Evolutionary conservation across 2,329 filamentous ascomycete genomes (phyloP).

Genomic region (Sporothrix protearum): DNA sequence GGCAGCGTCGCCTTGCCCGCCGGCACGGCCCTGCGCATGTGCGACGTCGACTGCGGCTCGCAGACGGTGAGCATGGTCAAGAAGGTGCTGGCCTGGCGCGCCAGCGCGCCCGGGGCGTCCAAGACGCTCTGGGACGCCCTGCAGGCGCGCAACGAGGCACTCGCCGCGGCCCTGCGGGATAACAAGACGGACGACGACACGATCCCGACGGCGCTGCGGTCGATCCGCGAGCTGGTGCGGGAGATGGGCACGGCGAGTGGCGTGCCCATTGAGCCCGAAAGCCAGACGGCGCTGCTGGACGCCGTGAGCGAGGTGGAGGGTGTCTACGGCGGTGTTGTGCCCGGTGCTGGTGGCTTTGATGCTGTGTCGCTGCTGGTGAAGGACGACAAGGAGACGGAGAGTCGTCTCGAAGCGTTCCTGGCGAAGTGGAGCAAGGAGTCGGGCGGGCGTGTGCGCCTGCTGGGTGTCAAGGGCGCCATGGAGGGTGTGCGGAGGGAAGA

Average conservation of each 20-base stretch:
- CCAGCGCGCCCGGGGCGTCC: conserved; percentile 60
- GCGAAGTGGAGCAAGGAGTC: conserved; percentile 60
- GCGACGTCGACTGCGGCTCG: conserved; percentile 90
- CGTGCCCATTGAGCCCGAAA: conserved; percentile 83
- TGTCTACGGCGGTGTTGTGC: conserved; percentile 86
- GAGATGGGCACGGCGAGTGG: conserved; percentile 70
- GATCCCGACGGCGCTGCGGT: conserved; percentile 42
- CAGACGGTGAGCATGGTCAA: conserved; percentile 96
- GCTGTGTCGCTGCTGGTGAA: conserved; percentile 76
- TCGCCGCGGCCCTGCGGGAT: conserved; percentile 62
- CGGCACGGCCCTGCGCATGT: conserved; percentile 80
- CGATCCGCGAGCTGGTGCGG: conserved; percentile 61
- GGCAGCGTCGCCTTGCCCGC: conserved; percentile 66
- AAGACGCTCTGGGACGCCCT: conserved; percentile 69
- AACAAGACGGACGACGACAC: conserved; percentile 28
- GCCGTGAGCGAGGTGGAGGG: conserved; percentile 71
- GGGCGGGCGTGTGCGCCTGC: conserved; percentile 61
- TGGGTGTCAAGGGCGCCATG: conserved; percentile 69
- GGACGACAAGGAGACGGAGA: conserved; percentile 64
- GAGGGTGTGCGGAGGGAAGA: conserved; percentile 57
- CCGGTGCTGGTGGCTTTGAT: conserved; percentile 91
- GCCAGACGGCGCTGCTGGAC: conserved; percentile 82
- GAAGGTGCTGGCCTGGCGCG: conserved; percentile 78
- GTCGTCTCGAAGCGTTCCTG: conserved; percentile 59
- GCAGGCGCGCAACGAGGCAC: conserved; percentile 67